A percentile compares a stretch with the other conserved stretches of the same genome.
phyloP scores from a whole-genome alignment of 73 alveolate genomes.

The Blepharisma stoltei region DNA sequence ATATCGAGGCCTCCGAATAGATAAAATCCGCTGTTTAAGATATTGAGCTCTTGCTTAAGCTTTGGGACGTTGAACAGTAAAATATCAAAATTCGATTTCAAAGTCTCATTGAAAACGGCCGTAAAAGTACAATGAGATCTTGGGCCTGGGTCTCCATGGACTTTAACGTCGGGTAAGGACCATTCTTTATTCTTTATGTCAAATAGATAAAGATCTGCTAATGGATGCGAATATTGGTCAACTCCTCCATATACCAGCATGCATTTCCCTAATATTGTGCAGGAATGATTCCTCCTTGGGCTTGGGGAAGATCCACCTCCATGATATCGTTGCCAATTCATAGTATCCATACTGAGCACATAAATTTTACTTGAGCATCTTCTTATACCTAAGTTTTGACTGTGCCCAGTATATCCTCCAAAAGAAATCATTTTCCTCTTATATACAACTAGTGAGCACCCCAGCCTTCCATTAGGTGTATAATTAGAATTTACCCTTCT shows the following conservation, averaged over 20 bases:
- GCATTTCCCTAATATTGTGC: neutral
- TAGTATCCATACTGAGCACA: neutral
- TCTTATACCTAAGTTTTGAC: slow-evolving; percentile 12
- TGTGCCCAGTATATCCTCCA: slow-evolving; percentile 28
- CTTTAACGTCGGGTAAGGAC: neutral
- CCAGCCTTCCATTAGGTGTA: slow-evolving; percentile 28
- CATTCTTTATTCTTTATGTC: slow-evolving; percentile 18
- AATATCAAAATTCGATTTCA: neutral
- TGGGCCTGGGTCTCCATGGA: slow-evolving; percentile 16
- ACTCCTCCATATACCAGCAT: slow-evolving; percentile 32
- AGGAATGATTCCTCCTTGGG: slow-evolving; percentile 28
- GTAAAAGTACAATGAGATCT: slow-evolving; percentile 18
- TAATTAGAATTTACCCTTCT: neutral
- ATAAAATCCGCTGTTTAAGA: slow-evolving; percentile 1
- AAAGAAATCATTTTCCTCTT: slow-evolving; percentile 3
- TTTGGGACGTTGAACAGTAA: neutral
- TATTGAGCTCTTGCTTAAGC: neutral
- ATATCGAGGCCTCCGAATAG: neutral
- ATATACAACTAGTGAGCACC: neutral
- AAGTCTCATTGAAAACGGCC: neutral
- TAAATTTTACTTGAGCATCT: slow-evolving; percentile 21
- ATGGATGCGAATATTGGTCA: neutral
- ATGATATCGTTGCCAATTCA: slow-evolving; percentile 1
- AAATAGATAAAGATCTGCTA: neutral
- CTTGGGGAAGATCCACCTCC: neutral